Evolutionary conservation across 108 stramenopile species (phyloP), one percentile per base, ranked within the genome.

Genomic region (Cylindrotheca closterium): DNA sequence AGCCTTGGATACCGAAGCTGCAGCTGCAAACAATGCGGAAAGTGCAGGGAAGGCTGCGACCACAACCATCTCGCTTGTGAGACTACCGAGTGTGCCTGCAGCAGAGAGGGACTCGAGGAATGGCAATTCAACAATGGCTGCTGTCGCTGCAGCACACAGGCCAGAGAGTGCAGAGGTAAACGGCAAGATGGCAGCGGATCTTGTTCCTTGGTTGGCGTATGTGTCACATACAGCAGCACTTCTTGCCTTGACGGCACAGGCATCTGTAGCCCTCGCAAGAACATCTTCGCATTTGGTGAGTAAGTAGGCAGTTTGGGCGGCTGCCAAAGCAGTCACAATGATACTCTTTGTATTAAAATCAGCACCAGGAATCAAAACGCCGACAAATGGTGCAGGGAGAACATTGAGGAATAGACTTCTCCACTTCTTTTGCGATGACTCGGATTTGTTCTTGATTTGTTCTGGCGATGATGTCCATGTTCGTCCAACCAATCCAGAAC

Each of bases 141-240:
- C 92, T 25, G 92, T 92, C 0, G 87, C 92, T 31, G 95, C 95
- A 17, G 92, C 95, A 77, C 88, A 92, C 21, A 96, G 73, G 1
- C 83, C 83, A 22, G 75, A 77, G 30, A 96, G 75, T 15, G 95
- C 95, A 12, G 83, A 85, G 27, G 95, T 96, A 55, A 93, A 96
- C 17, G 95, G 95, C 22, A 96, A 70, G 27, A 96, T 88, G 8
- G 91, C 89, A 0, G 90, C 85, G 22, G 76, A 79, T 46, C 95
- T 73, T 23, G 92, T 75, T 18, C 90, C 92, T 69, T 93, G 95
- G 60, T 96, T 96, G 51, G 95, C 95, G 70, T 96, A 96, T 8
- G 91, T 87, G 63, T 92, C 91, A 68, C 87, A 88, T 23, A 92
- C 84, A 24, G 94, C 94, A 4, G 91, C 91, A 63, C 84, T 84